Evolutionary conservation across 345 rosid species (phyloP), one percentile per base, ranked within the genome.

Genomic region (Lepidium didymum): DNA sequence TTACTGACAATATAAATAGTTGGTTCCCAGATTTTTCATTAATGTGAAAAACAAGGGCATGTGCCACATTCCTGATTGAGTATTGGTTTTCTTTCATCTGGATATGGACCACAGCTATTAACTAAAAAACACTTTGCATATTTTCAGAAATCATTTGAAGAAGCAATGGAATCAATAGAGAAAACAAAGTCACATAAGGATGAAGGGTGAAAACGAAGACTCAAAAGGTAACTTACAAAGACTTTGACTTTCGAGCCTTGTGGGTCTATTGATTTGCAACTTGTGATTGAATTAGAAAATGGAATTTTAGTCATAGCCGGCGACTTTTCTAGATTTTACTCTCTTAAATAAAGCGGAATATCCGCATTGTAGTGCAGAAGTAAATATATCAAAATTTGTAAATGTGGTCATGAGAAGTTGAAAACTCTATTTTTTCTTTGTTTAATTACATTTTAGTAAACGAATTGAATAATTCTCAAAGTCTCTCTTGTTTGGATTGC

Each of bases 71-170:
- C 13, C 16, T 62, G 43, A 21, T 35, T 47, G 55, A 14, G 16
- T 42, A 59, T 42, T 8, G 35, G 45, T 40, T 64, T 64, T n/a
- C 12, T 53, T 13, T 52, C 11, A 15, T 41, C 42, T 41, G 51
- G 8, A 8, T 40, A 15, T 19, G 4, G 18, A 56, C 33, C 44
- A 40, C 5, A 40, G 13, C n/a, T 27, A 38, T 13, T 43, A 18
- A 18, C n/a, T 46, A 54, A 64, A 37, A 36, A 44, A 2, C 0
- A 7, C 1, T 63, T 64, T 40, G 55, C 23, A 14, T 58, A 29
- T 53, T 25, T 64, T 11, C 81, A 92, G 97, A 90, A 88, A 83
- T 93, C 98, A 70, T 93, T 90, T 62, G 94, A 92, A 68, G 98
- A 86, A 42, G 88, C 92, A 63, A 81, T 88, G 88, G 94, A 83